Evolutionary conservation across 2,329 filamentous ascomycete genomes (phyloP).

Genomic region (Calonectria pseudoreteaudii): DNA sequence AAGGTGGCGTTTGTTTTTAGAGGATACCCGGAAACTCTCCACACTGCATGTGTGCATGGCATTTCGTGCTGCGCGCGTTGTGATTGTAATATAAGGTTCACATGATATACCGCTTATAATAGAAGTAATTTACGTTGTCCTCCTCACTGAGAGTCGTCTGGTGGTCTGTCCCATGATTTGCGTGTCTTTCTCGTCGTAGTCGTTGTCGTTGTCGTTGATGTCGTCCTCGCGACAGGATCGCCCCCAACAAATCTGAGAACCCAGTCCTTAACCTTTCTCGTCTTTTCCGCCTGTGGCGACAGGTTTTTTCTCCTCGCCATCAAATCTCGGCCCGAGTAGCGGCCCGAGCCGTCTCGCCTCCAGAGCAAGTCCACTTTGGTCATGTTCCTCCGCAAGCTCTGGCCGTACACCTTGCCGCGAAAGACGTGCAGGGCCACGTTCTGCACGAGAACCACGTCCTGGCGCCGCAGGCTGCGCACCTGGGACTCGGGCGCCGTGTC

Average conservation of each 20-base stretch:
- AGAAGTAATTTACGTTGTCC: conserved; percentile 4
- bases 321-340: conserved; percentile 67
- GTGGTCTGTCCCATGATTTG: conserved; percentile 54
- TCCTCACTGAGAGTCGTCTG: conserved; percentile 54
- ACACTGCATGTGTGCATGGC: conserved; percentile 27
- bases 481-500: conserved; percentile 47
- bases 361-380: conserved; percentile 77
- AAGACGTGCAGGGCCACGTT: conserved; percentile 85
- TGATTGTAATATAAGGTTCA: conserved; percentile 15
- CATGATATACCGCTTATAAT: conserved; percentile 13
- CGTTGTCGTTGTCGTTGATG: no score
- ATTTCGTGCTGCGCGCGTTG: conserved; percentile 17
- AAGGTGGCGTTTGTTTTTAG: conserved; percentile 37
- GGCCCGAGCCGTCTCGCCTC: conserved; percentile 62
- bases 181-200: conserved; percentile 23
- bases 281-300: conserved; percentile 70
- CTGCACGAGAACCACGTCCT: conserved; percentile 83
- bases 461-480: conserved; percentile 66
- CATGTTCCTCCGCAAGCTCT: conserved; percentile 79
- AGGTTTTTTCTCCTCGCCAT: conserved; percentile 50
- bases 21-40: conserved; percentile 43
- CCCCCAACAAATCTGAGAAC: conserved; percentile 74
- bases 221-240: conserved; percentile 37
- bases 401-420: conserved; percentile 82
- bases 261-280: conserved; percentile 79